Evolutionary conservation across 1,284 basidiomycete genomes (phyloP), one percentile per base, ranked within the genome.

Genomic region (Microstroma glucosiphilum): DNA sequence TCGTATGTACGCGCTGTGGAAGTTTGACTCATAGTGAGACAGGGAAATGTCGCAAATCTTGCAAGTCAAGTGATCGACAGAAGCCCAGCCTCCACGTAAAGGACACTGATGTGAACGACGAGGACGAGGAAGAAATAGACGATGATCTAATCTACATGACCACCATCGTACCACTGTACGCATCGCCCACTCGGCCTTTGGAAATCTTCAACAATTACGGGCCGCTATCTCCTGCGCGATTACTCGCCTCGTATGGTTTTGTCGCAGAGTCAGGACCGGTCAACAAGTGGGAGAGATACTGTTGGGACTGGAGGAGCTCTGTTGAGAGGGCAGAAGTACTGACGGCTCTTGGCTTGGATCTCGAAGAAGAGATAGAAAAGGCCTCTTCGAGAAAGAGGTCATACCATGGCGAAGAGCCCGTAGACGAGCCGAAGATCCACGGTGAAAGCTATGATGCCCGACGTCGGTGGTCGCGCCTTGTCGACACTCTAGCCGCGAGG

Each of bases 161-260:
- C 7, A 67, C 65, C 4, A 51, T 64, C 7, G 23, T 37, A 11
- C 21, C 61, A 1, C 51, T 68, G 37, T 23, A 54, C 0, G 3
- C 55, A 1, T 60, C 59, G 6, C 62, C 51, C 25, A 4, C 43
- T 21, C 43, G 17, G 21, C 43, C 17, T 48, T 3, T 65, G 0
- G 72, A 77, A 55, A 56, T 65, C 11, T 69, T 66, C 61, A 78
- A 76, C 65, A 68, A 69, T 12, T 78, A 78, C 60, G 76, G 76
- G 2, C 49, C 63, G 0, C 65, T 78, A 9, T 51, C 67, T 42
- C 77, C 77, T 59, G 61, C 73, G 1, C 61, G 67, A 17, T 63
- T 78, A 4, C 62, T 78, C 0, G 67, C 66, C 2, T 65, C 68
- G 2, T 78, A 78, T 58, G 76, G 76, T 6, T 78, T 78, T 43